Evolutionary conservation across 148 eudicot genomes (phyloP).

Genomic region (Camellia sinensis): DNA sequence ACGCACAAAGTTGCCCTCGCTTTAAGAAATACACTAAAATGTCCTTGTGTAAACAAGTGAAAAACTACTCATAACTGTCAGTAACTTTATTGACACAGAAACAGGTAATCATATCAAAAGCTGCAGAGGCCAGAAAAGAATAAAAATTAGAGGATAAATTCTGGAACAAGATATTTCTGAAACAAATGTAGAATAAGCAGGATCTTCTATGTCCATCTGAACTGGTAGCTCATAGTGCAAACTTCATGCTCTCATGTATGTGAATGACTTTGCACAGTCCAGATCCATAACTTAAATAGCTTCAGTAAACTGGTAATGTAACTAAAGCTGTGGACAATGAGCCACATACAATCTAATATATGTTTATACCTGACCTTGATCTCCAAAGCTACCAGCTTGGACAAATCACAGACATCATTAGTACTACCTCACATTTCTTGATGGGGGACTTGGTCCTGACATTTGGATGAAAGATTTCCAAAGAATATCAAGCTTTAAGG

Average conservation of each 20-base stretch:
- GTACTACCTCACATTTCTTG: background rate
- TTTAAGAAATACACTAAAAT: background rate
- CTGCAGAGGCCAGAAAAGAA: background rate
- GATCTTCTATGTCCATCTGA: background rate
- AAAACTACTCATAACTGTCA: background rate
- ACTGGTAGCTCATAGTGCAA: slow-evolving; percentile 8
- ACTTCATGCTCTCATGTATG: background rate
- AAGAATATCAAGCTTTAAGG: background rate
- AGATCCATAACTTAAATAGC: background rate
- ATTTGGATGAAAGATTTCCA: background rate
- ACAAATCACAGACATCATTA: background rate
- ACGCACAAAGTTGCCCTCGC: background rate
- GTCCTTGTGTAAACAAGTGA: background rate
- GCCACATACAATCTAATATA: background rate
- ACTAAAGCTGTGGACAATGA: background rate
- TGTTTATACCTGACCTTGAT: background rate
- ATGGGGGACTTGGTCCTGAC: background rate
- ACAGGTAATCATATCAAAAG: background rate
- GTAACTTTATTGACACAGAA: background rate
- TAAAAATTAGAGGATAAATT: background rate
- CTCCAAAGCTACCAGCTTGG: background rate
- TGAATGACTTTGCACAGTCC: background rate
- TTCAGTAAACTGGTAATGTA: background rate
- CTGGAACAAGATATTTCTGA: background rate
- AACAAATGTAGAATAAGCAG: background rate